A percentile compares a stretch with the other conserved stretches of the same genome.
These are phyloP conservation scores for Geosmithia flava DNA, from an alignment of 2,329 filamentous ascomycete species.

Conservation along the genomic window DNA sequence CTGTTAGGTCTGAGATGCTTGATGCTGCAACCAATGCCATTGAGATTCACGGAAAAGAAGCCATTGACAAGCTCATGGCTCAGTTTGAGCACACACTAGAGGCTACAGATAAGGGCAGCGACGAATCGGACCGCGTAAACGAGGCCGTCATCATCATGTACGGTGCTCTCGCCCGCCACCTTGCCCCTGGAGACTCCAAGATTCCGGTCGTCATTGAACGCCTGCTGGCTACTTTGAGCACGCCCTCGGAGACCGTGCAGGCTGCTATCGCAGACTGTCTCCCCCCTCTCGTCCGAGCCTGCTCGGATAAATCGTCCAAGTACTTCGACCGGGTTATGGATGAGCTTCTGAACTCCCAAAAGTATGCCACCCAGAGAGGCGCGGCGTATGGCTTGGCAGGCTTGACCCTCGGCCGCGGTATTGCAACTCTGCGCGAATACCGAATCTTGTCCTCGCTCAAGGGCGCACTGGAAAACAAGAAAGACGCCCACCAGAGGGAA, in stretches of 20 bases:
- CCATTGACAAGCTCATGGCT: conserved; percentile 84
- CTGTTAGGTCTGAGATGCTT: conserved; percentile 81
- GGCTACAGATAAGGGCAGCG: conserved; percentile 67
- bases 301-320: conserved; percentile 60
- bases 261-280: conserved; percentile 92
- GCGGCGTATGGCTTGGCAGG: conserved; percentile 92
- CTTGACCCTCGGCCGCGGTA: conserved; percentile 77
- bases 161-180: conserved; percentile 79
- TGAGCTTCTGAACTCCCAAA: conserved; percentile 74
- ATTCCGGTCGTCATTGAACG: conserved; percentile 81
- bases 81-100: conserved; percentile 85
- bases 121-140: conserved; percentile 79
- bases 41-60: conserved; percentile 63
- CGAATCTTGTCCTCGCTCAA: conserved; percentile 74
- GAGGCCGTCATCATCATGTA: conserved; percentile 98
- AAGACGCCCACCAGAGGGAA: conserved; percentile 78
- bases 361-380: conserved; percentile 83
- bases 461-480: conserved; percentile 86
- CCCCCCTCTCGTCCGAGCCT: conserved; percentile 77
- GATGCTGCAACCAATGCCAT: conserved; percentile 78
- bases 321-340: conserved; percentile 77
- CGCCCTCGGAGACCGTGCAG: conserved; percentile 92
- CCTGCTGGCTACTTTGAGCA: conserved; percentile 76
- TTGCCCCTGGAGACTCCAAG: conserved; percentile 74
- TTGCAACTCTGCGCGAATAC: conserved; percentile 70